Percentiles rank a stretch among this genome's conserved stretches.
These are phyloP conservation scores for Tetrahymena thermophila DNA, from an alignment of 73 alveolate genomes.

Conservation along the genomic window DNA sequence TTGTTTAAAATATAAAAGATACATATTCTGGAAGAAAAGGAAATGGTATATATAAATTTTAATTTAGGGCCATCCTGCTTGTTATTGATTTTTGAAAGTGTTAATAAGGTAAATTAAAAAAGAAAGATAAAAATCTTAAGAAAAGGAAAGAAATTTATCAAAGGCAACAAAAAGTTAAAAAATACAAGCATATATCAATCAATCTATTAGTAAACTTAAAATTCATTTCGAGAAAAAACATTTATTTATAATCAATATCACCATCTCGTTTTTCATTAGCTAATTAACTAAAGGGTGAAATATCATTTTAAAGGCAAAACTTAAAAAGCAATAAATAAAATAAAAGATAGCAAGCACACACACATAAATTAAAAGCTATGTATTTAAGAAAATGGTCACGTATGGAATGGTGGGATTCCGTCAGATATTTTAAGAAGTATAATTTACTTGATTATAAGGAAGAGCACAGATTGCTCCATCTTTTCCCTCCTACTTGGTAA, in stretches of 20 bases:
- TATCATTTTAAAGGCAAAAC: not conserved
- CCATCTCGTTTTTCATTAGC: slow-evolving; percentile 3
- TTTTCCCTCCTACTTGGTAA: not conserved
- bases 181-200: not conserved
- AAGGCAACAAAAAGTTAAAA: not conserved
- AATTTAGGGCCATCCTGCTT: not conserved
- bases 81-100: not conserved
- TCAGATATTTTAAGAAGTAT: not conserved
- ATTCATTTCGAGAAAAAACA: not conserved
- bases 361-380: not conserved
- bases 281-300: not conserved
- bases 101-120: not conserved
- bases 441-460: not conserved
- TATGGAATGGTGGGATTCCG: slow-evolving; percentile 1
- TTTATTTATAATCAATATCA: not conserved
- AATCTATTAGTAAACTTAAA: not conserved
- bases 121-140: not conserved
- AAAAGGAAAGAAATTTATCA: not conserved
- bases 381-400: not conserved
- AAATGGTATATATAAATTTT: not conserved
- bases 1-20: not conserved
- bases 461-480: not conserved
- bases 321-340: not conserved
- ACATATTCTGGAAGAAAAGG: not conserved
- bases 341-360: not conserved